These are phyloP conservation scores for Vanilla planifolia DNA, from an alignment of 106 monocot genomes.

Conservation along the genomic window DNA sequence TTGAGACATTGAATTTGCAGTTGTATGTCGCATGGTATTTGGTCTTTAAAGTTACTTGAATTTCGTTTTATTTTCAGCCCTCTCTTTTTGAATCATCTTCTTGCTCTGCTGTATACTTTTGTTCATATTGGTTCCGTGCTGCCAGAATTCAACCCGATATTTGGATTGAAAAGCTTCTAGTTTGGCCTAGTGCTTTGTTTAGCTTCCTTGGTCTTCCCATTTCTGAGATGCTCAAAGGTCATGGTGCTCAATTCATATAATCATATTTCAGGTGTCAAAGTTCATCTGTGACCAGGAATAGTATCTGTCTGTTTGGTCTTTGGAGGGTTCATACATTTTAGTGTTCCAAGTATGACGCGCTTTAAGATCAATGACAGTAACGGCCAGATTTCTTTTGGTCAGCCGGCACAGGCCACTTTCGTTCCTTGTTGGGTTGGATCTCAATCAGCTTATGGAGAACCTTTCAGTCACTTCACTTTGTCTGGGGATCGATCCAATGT, in stretches of 20 bases:
- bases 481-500: neutral
- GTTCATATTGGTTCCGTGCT: neutral
- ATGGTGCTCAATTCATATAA: neutral
- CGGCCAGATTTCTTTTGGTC: slow-evolving; percentile 12
- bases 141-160: neutral
- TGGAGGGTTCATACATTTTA: slow-evolving; percentile 2
- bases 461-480: slow-evolving; percentile 15
- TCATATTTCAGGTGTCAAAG: neutral
- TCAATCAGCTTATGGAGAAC: slow-evolving; percentile 24
- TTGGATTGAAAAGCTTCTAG: neutral
- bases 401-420: slow-evolving; percentile 12
- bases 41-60: slow-evolving; percentile 2
- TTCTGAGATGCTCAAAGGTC: neutral
- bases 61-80: neutral
- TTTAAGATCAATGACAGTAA: slow-evolving; percentile 19
- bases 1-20: too few relatives aligned
- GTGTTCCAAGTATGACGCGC: slow-evolving; percentile 19
- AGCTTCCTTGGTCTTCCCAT: neutral
- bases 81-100: neutral
- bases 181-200: neutral
- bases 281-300: neutral
- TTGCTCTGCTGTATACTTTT: neutral
- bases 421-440: slow-evolving; percentile 32
- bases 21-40: too few relatives aligned
- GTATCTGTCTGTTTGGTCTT: neutral